Base-by-base conservation (phyloP, 495 filamentous ascomycete genomes). In the Cercophora sp. region DNA sequence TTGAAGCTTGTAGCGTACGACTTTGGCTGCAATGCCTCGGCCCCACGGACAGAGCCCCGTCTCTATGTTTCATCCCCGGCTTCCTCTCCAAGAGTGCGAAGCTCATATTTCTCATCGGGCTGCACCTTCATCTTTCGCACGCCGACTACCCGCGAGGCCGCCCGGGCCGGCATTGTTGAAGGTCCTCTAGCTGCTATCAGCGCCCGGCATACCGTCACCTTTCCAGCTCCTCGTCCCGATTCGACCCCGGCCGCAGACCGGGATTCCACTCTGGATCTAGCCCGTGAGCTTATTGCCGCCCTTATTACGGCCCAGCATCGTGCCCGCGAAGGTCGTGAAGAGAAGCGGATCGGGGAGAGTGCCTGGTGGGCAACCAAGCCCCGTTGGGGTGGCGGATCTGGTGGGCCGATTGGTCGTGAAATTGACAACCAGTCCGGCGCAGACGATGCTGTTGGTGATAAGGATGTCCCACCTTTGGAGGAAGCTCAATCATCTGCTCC, bases 281-380 rank as follows among this genome's bases (percentile, higher is more conserved):
- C 85, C 16, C 78, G 86, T 13, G 91, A 96, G 59, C 69, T 92
- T 2, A 79, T 87, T 9, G 81, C 80, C 9, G 80, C 89, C 57
- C 74, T 96, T 6, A 73, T 90, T 31, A 78, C 89, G 8, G 91
- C 89, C 0, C 90, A 96, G 69, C 88, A 94, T 63, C 82, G 91
- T 24, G 80, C 83, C 10, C 79, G 90, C 25, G 80, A 93, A 63
- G 85, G 85, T 5, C 77, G 72, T 43, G 52, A 59, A 5, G 88
- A 94, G 63, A 73, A 78, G 52, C 75, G 72, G 20, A 78, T 88
- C 5, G 88, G 88, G 2, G 83, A 89, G 48, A 85, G 81, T 3
- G 78, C 84, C 54, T 96, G 91, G 89, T 96, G 89, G 88, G 81
- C 84, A 2, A 81, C 70, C 20, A 74, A 68, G 50, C 83, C 80